These are phyloP conservation scores for Zangia roseola DNA, from an alignment of 768 basidiomycete species.

Conservation along the genomic window DNA sequence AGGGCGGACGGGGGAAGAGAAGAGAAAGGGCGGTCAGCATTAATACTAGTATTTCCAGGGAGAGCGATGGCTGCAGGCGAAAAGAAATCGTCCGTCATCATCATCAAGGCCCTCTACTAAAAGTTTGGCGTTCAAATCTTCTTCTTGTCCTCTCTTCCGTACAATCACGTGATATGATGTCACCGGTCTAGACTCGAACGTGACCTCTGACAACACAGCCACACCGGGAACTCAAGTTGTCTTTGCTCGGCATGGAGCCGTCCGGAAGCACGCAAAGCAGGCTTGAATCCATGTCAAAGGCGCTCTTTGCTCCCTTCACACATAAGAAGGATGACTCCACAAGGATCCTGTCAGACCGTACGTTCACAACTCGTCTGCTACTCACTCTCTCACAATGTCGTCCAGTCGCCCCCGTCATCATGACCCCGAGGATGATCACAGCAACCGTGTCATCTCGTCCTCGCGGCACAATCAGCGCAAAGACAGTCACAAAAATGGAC, in stretches of 20 bases:
- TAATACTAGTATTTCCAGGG: too few relatives aligned
- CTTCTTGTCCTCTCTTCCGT: background rate
- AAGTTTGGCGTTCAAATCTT: background rate
- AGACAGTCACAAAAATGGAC: constrained; percentile 46
- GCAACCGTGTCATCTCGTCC: constrained; percentile 62
- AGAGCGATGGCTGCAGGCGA: constrained; percentile 50
- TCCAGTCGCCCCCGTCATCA: constrained; percentile 79
- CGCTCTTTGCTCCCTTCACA: constrained; percentile 66
- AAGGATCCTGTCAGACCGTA: constrained; percentile 74
- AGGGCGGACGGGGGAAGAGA: constrained; percentile 32
- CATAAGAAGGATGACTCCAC: constrained; percentile 62
- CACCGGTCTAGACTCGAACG: constrained; percentile 29
- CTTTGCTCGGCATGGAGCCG: background rate
- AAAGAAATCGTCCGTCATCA: constrained; percentile 43
- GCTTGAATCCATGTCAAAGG: constrained; percentile 65
- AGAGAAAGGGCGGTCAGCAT: too few relatives aligned
- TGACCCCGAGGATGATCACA: constrained; percentile 83
- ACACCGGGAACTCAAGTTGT: constrained; percentile 8
- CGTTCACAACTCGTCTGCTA: constrained; percentile 26
- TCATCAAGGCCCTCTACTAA: background rate
- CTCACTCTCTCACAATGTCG: constrained; percentile 26
- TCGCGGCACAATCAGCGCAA: constrained; percentile 29
- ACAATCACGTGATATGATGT: constrained; percentile 34
- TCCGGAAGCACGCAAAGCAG: constrained; percentile 33
- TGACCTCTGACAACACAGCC: background rate